Percentiles rank a stretch among this genome's conserved stretches.
These are phyloP conservation scores for Niveomyces coronatus DNA, from an alignment of 2,329 filamentous ascomycete genomes.

Conservation along the genomic window DNA sequence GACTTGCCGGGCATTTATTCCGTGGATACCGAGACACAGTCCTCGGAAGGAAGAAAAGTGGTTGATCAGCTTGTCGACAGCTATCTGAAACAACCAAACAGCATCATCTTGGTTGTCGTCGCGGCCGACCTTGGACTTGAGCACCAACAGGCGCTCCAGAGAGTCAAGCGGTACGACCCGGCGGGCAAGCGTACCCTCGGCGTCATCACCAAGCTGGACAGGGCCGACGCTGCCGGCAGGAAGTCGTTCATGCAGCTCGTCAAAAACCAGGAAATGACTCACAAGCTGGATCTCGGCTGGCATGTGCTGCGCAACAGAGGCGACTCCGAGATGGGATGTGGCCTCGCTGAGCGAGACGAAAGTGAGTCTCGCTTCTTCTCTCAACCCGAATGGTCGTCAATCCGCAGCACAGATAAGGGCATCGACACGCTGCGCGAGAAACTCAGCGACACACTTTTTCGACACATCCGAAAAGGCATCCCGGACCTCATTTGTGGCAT, in stretches of 20 bases:
- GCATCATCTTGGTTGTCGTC: constrained; percentile 47
- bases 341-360: not conserved
- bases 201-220: not conserved
- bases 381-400: not conserved
- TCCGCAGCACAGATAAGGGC: not conserved
- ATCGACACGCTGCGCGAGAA: not conserved
- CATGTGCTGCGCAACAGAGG: not conserved
- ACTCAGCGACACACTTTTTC: not conserved
- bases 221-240: not conserved
- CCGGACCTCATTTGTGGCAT: not conserved
- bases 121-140: not conserved
- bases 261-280: not conserved
- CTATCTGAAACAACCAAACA: constrained; percentile 49
- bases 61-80: constrained; percentile 29
- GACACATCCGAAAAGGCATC: not conserved
- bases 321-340: not conserved
- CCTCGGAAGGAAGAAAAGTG: constrained; percentile 18
- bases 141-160: not conserved
- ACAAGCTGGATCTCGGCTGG: not conserved
- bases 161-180: not conserved
- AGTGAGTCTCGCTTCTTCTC: not conserved
- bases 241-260: not conserved
- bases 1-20: constrained; percentile 41
- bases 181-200: not conserved
- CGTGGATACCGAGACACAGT: constrained; percentile 21